Base-by-base conservation (phyloP, 2,329 filamentous ascomycete species). In the Catunica adiposa region DNA sequence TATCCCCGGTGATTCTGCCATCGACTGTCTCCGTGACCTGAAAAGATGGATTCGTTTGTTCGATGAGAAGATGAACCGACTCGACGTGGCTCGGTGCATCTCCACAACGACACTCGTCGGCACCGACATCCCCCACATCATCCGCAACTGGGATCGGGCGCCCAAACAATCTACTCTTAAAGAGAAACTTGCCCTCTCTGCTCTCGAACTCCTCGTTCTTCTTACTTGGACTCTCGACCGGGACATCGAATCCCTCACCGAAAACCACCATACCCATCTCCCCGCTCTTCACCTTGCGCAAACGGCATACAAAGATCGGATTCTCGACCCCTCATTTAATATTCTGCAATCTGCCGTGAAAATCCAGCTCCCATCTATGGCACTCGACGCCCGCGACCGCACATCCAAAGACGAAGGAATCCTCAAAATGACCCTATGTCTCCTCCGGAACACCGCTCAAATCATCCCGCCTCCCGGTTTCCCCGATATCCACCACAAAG, bases 1-100 rank as follows among this genome's bases (percentile, higher is more conserved):
- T 67, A 77, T 87, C 46, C 80, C 97, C 37, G 92, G 92, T 68
- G 90, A 97, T 68, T 90, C 96, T 66, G 90, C 89, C 11, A 74
- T 94, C 59, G 86, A 92, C 57, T 92, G 89, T 64, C 74, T 98
- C 57, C 89, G 90, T 60, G 92, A 98, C 69, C 76, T 98, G 55
- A 90, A 92, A 66, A 84, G 84, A 78, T 98, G 92, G 92, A 77
- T 98, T 62, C 89, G 88, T 62, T 80, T 95, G 60, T 92, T 92
- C 73, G 89, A 96, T 67, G 86, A 94, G 66, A 94, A 94, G 67
- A 81, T 84, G 61, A 94, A 95, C 66, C 84, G 90, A 61, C 84
- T 94, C 75, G 92, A 98, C 66, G 92, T 98, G 58, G 89, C 90
- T 59, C 79, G 92, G 69, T 96, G 89, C 67, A 75, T 97, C 62